Evolutionary conservation across 2,329 filamentous ascomycete species (phyloP).

Genomic region (Sarocladiaceae sp.): DNA sequence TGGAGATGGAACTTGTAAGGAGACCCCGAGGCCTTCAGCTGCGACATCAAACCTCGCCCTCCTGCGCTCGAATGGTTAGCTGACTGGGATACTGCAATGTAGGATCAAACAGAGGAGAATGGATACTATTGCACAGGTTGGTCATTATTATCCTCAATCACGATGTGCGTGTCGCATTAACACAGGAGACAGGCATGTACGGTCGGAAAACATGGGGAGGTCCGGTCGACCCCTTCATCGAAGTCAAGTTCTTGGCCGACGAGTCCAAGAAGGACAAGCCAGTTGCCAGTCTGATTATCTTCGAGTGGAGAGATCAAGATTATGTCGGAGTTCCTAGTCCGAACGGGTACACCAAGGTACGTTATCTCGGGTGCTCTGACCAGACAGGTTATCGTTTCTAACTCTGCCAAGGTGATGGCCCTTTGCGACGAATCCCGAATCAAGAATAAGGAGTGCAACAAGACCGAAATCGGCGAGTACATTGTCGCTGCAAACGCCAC

Average conservation of each 20-base stretch:
- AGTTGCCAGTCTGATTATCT: conserved; percentile 79
- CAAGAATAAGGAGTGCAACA: conserved; percentile 65
- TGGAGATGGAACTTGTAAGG: conserved; percentile 56
- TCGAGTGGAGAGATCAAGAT: conserved; percentile 85
- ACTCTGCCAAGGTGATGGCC: conserved; percentile 29
- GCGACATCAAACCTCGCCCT: too few relatives aligned
- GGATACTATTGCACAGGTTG: conserved; percentile 72
- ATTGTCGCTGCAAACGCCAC: conserved; percentile 75
- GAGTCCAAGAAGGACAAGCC: conserved; percentile 59
- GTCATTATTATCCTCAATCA: conserved; percentile 15
- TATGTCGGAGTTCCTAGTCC: conserved; percentile 68
- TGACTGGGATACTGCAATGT: neutral
- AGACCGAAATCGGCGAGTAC: conserved; percentile 77
- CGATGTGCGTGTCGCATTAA: conserved; percentile 11
- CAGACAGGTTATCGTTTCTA: neutral
- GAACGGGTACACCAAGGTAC: conserved; percentile 46
- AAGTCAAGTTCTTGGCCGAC: conserved; percentile 66
- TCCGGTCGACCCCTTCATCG: conserved; percentile 81
- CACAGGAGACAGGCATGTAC: conserved; percentile 72
- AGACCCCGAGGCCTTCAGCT: too few relatives aligned
- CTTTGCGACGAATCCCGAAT: conserved; percentile 76
- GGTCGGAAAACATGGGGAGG: conserved; percentile 86
- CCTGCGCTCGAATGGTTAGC: neutral
- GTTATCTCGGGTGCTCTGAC: conserved; percentile 6
- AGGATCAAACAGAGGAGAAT: conserved; percentile 75